Evolutionary conservation across 768 basidiomycete species (phyloP).

Genomic region (Leccinum arenicola): DNA sequence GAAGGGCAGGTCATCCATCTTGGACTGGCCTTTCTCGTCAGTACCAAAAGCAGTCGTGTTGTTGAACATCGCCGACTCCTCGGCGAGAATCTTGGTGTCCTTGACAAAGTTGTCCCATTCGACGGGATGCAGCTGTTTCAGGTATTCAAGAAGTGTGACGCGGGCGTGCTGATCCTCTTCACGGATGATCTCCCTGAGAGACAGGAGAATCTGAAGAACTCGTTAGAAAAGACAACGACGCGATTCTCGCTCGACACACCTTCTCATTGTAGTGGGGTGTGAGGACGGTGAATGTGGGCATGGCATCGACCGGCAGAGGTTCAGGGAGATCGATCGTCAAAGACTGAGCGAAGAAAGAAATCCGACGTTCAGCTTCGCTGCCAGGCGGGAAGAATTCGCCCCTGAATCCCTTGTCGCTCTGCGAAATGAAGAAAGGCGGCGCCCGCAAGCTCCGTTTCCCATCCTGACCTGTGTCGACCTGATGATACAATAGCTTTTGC

Average conservation of each 20-base stretch:
- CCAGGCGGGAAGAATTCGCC: constrained; percentile 91
- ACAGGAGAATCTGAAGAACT: constrained; percentile 76
- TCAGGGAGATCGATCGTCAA: constrained; percentile 94
- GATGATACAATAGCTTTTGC: constrained; percentile 96
- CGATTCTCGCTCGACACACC: constrained; percentile 40
- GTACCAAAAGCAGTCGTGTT: constrained; percentile 69
- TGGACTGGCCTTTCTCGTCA: constrained; percentile 81
- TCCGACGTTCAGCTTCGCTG: constrained; percentile 94
- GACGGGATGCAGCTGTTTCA: constrained; percentile 96
- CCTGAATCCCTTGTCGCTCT: constrained; percentile 83
- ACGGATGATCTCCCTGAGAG: constrained; percentile 96
- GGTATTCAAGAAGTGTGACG: constrained; percentile 94
- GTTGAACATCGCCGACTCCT: constrained; percentile 86
- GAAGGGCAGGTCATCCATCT: constrained; percentile 92
- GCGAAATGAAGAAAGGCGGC: constrained; percentile 97
- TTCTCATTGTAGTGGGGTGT: constrained; percentile 99
- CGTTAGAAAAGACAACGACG: constrained; percentile 3
- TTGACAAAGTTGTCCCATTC: constrained; percentile 99
- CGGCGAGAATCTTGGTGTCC: constrained; percentile 98
- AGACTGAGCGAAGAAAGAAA: constrained; percentile 98
- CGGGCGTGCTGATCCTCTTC: constrained; percentile 97
- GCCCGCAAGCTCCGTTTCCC: constrained; percentile 91
- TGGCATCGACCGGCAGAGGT: constrained; percentile 94
- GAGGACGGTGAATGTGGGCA: constrained; percentile 99
- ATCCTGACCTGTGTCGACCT: constrained; percentile 80